These are phyloP conservation scores for Kokia cookei DNA, from an alignment of 441 rosid species.

Conservation along the genomic window DNA sequence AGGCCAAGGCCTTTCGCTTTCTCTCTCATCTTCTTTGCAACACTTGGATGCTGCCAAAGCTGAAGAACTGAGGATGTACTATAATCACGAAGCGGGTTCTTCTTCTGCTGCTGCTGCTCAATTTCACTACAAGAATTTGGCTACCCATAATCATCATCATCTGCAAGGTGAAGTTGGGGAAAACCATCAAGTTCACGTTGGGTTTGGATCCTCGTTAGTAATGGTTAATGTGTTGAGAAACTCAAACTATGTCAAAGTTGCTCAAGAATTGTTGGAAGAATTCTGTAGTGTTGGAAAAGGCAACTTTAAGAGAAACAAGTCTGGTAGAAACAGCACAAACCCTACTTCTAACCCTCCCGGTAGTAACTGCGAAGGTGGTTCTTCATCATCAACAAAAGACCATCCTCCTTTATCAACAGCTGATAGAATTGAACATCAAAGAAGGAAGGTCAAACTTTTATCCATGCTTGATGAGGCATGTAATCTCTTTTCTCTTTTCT, in stretches of 20 bases:
- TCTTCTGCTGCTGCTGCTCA: constrained; percentile 29
- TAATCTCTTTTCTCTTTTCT: constrained; percentile 18
- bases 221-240: constrained; percentile 52
- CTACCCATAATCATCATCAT: constrained; percentile 31
- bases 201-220: constrained; percentile 46
- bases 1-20: constrained; percentile 81
- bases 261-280: constrained; percentile 82
- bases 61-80: constrained; percentile 62
- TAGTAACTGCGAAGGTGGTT: constrained; percentile 25
- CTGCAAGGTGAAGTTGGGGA: constrained; percentile 31
- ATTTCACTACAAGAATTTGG: constrained; percentile 40
- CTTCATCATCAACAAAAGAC: constrained; percentile 52
- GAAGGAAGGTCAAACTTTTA: constrained; percentile 86
- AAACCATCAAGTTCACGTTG: constrained; percentile 38
- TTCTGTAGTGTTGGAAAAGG: constrained; percentile 88
- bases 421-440: constrained; percentile 87
- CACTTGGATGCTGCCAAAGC: constrained; percentile 80
- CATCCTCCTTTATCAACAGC: constrained; percentile 56
- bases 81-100: constrained; percentile 36
- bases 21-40: constrained; percentile 68
- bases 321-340: constrained; percentile 42
- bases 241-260: constrained; percentile 66
- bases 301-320: constrained; percentile 55
- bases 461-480: constrained; percentile 99
- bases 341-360: constrained; percentile 38